phyloP scores from a whole-genome alignment of 2,329 filamentous ascomycete genomes.

The Hymenoscyphus fraxineus region DNA sequence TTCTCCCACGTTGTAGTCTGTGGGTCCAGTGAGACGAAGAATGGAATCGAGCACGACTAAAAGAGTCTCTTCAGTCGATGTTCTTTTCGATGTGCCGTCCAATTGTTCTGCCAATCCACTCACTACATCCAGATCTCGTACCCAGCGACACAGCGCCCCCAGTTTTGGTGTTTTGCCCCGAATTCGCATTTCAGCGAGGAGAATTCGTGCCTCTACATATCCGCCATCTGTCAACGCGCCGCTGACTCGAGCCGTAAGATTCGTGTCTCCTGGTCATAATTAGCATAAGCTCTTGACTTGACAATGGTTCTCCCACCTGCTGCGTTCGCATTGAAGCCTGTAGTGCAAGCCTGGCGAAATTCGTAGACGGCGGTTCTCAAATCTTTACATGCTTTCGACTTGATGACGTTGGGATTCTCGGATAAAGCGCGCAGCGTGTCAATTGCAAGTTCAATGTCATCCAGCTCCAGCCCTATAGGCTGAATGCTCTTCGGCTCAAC shows the following conservation, averaged over 20 bases:
- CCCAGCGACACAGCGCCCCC: slow-evolving; percentile 68
- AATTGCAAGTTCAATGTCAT: slow-evolving; percentile 64
- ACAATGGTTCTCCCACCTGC: slow-evolving; percentile 38
- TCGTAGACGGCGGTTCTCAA: slow-evolving; percentile 64
- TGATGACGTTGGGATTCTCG: slow-evolving; percentile 58
- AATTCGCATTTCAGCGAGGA: slow-evolving; percentile 68
- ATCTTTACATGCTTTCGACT: slow-evolving; percentile 65
- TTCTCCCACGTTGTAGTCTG: slow-evolving; percentile 45
- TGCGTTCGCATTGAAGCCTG: slow-evolving; percentile 60
- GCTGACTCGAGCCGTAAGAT: slow-evolving; percentile 63
- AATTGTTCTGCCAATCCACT: slow-evolving; percentile 59
- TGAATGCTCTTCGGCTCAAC: slow-evolving; percentile 45
- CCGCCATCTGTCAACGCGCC: slow-evolving; percentile 62
- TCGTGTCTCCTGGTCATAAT: slow-evolving; percentile 46
- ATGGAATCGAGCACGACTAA: slow-evolving; percentile 61
- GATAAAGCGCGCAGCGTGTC: slow-evolving; percentile 59
- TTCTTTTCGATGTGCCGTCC: slow-evolving; percentile 40
- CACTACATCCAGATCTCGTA: slow-evolving; percentile 66
- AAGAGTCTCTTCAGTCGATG: slow-evolving; percentile 49
- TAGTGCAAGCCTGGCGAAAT: slow-evolving; percentile 66
- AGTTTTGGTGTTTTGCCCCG: slow-evolving; percentile 62
- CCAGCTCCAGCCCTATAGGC: slow-evolving; percentile 57
- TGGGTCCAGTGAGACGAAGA: slow-evolving; percentile 58
- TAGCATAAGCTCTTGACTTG: slow-evolving; percentile 9
- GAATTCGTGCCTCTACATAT: slow-evolving; percentile 60